Base-by-base conservation (phyloP, 1,284 basidiomycete species). In the Dichomitus squalens region DNA sequence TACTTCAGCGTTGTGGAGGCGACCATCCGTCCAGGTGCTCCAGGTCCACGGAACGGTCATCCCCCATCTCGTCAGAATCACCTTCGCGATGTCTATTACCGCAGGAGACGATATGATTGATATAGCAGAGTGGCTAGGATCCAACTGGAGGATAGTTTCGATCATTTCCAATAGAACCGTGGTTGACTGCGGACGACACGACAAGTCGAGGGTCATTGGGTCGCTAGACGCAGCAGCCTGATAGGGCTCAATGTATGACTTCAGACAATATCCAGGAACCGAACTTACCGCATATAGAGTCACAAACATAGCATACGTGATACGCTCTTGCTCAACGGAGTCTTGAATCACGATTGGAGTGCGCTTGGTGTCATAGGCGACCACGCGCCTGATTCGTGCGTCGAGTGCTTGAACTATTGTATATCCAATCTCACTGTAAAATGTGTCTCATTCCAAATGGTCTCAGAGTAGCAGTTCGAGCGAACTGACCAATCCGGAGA, bases 1-100 rank as follows among this genome's bases (percentile, higher is more conserved):
- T 16, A 72, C 73, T 52, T 86, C 85, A 2, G 78, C 73, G 43
- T 82, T 71, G 23, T 78, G 74, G 33, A 75, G 66, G 33, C 82
- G 76, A 52, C 76, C 72, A 65, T 89, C 87, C 41, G 72, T 67
- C 85, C 86, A 89, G 8, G 77, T 70, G n/a, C 66, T 68, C 87
- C 88, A 91, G 55, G 76, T 76, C 86, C 88, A 90, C 2, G 79
- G 76, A 3, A 86, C 66, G 4, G 78, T 70, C 14, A 74, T 58
- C 29, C 82, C 81, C 81, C 83, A 88, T 57, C 71, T 71, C 8
- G 86, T 52, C 14, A 90, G 66, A 25, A 87, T 73, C 3, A 46
- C 69, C 53, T 80, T 78, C 2, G 86, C 68, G 29, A 67, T 56
- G 68, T 85, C 81, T 3, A 81, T 14, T 3, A 29, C 16, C 23